Conservation (phyloP, 176 grass and related monocot genomes). For the Thinopyrum elongatum region DNA sequence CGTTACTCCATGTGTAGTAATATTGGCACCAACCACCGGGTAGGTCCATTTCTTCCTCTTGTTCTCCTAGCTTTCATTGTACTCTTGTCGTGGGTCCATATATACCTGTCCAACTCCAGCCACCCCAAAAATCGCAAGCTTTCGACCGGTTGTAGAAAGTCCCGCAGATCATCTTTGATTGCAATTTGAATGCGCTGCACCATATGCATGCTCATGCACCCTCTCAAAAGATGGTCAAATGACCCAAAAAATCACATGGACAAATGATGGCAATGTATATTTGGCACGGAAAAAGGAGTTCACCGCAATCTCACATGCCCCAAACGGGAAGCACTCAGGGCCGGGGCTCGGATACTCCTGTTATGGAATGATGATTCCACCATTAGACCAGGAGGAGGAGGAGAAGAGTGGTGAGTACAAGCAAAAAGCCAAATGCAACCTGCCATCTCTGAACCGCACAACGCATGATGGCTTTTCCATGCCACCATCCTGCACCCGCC, state of each 20-base stretch:
- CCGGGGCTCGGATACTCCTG: conserved; percentile 9
- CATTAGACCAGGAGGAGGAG: not conserved
- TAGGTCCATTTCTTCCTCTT: not conserved
- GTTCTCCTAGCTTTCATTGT: not conserved
- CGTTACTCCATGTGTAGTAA: not conserved
- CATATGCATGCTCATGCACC: not conserved
- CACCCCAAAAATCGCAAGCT: not conserved
- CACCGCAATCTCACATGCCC: not conserved
- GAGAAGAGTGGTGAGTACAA: not conserved
- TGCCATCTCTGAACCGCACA: not conserved
- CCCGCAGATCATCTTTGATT: not conserved
- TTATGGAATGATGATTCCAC: conserved; percentile 11
- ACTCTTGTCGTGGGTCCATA: not conserved
- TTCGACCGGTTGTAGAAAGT: not conserved
- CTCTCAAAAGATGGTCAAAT: conserved; percentile 1
- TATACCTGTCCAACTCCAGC: not conserved
- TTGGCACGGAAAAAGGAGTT: not conserved
- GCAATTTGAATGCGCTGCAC: not conserved
- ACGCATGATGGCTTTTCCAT: conserved; percentile 17
- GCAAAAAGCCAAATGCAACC: not conserved
- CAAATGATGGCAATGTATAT: not conserved
- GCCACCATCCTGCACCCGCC: conserved; percentile 9
- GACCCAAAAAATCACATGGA: not conserved
- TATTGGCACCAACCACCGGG: not conserved
- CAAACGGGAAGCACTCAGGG: not conserved